Percentiles rank a stretch among this genome's conserved stretches.
These are phyloP conservation scores for Trichoderma simmonsii DNA, from an alignment of 2,329 filamentous ascomycete genomes.

Conservation along the genomic window DNA sequence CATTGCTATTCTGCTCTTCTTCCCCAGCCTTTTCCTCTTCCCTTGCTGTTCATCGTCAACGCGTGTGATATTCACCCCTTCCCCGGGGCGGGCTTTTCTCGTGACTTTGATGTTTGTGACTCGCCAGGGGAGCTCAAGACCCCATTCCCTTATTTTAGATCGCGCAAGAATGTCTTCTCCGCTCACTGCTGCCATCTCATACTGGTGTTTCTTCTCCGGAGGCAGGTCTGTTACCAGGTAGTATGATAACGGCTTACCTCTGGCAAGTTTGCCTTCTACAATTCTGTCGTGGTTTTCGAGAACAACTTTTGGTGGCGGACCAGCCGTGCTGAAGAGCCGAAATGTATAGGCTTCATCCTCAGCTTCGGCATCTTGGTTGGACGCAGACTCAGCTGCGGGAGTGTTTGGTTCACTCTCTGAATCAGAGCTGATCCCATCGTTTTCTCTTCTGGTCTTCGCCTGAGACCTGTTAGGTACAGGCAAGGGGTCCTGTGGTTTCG, in stretches of 20 bases:
- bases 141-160: constrained; percentile 50
- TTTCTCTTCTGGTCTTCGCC: background rate
- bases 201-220: constrained; percentile 37
- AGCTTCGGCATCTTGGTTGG: constrained; percentile 27
- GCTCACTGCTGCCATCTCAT: constrained; percentile 47
- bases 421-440: background rate
- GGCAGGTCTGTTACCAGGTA: constrained; percentile 46
- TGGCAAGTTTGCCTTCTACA: constrained; percentile 35
- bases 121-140: constrained; percentile 59
- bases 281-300: constrained; percentile 43
- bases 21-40: constrained; percentile 50
- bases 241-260: constrained; percentile 43
- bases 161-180: constrained; percentile 49
- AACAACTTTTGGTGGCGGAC: constrained; percentile 48
- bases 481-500: background rate
- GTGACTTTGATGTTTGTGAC: constrained; percentile 45
- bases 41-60: constrained; percentile 19
- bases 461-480: background rate
- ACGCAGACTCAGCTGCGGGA: constrained; percentile 4
- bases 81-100: constrained; percentile 26
- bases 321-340: constrained; percentile 52
- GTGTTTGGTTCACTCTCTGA: background rate
- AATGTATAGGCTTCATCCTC: constrained; percentile 43
- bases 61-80: constrained; percentile 21
- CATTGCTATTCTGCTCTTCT: constrained; percentile 55